Evolutionary conservation across 2,329 filamentous ascomycete genomes (phyloP).

Genomic region (Botrytis paeoniae): DNA sequence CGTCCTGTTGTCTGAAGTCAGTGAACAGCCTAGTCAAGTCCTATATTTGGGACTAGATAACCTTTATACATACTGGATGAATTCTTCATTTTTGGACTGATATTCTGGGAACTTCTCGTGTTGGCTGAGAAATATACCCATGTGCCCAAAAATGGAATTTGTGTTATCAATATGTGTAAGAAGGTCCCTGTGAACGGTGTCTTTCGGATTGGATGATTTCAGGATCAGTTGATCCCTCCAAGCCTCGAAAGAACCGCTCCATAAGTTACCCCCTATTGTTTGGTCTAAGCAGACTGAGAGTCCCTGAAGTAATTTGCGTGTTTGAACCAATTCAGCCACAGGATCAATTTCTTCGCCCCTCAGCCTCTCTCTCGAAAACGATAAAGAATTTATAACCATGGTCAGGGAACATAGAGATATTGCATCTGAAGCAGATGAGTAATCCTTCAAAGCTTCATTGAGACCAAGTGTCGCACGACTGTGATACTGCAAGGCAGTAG

Average conservation of each 20-base stretch:
- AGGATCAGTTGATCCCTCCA: background rate
- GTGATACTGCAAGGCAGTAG: slow-evolving; percentile 4
- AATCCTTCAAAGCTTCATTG: background rate
- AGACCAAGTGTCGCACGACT: background rate
- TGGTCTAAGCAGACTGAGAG: background rate
- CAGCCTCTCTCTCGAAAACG: background rate
- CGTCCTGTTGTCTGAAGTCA: background rate
- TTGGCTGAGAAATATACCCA: background rate
- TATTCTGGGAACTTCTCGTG: background rate
- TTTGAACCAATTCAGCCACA: background rate
- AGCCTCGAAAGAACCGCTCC: background rate
- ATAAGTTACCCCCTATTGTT: background rate
- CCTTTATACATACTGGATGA: background rate
- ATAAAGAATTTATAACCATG: slow-evolving; percentile 1
- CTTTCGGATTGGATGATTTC: background rate
- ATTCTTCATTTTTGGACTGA: background rate
- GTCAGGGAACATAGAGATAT: background rate
- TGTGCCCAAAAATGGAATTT: background rate
- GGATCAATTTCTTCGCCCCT: background rate
- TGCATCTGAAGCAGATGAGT: background rate
- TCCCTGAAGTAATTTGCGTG: background rate
- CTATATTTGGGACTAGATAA: background rate
- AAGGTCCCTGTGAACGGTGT: background rate
- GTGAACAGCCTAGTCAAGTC: background rate
- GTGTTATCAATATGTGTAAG: background rate